Base-by-base conservation (phyloP, 2,329 filamentous ascomycete genomes). In the Ophiostoma ips region DNA sequence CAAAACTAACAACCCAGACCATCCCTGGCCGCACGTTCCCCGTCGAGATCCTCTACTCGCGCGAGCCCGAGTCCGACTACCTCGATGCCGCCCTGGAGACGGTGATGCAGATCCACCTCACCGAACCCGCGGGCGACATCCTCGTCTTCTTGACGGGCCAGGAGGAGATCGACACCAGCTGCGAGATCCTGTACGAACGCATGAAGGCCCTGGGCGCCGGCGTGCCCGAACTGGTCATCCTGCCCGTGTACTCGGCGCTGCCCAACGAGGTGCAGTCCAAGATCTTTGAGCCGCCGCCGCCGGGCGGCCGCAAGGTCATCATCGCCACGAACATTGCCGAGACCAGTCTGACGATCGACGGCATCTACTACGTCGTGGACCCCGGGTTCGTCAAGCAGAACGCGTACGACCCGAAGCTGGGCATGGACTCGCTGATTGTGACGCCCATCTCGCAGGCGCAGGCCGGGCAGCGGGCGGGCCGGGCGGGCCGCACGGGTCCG, bases 311-410 rank as follows among this genome's bases (percentile, higher is more conserved):
- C 50, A 98, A 98, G 66, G 88, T 96, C 2, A 87, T 98, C 52
- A 94, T 98, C 62, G 92, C 92, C 2, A 98, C 92, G 34, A 98
- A 98, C 59, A 98, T 98, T 60, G 92, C 92, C 1, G 92, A 98
- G 63, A 98, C 92, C 0, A 95, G 87, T 50, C 92, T 98, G 61
- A 98, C 92, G 0, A 96, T 98, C 56, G 92, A 98, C 62, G 85
- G 90, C 46, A 95, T 98, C 57, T 95, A 90, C 68, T 96, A 94
- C 61, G 94, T 98, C 16, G 82, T 98, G 15, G 92, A 98, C 60
- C 89, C 92, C 2, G 92, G 92, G 2, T 98, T 96, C 58, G 90
- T 95, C 54, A 98, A 98, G 69, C 89, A 96, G 62, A 95, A 92
- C 58, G 89, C 87, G 1, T 98, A 95, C 62, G 90, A 98, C 61